Evolutionary conservation across 306 rosid species (phyloP).

Genomic region (Phaseolus lunatus): DNA sequence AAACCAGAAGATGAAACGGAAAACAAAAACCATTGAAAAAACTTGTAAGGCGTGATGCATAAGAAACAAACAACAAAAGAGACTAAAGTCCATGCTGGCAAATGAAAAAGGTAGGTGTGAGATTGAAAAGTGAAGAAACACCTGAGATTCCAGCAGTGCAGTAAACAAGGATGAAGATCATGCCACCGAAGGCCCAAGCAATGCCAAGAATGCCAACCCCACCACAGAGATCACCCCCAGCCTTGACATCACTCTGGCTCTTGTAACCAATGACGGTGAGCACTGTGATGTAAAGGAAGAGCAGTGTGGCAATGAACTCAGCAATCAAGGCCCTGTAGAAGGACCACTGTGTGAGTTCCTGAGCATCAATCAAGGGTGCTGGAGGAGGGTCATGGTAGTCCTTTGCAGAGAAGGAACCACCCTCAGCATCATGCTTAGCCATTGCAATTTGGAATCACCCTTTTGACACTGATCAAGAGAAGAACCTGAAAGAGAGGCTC

Average conservation of each 20-base stretch:
- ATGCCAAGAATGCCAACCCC: conserved; percentile 77
- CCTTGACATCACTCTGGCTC: conserved; percentile 48
- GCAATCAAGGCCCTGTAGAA: conserved; percentile 77
- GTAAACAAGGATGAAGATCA: conserved; percentile 63
- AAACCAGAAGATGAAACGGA: not conserved
- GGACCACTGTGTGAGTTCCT: conserved; percentile 63
- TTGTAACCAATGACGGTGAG: conserved; percentile 78
- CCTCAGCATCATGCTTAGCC: conserved; percentile 40
- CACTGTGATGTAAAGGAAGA: conserved; percentile 75
- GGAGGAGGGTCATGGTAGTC: conserved; percentile 49
- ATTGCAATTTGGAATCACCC: not conserved
- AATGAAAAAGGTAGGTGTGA: not conserved
- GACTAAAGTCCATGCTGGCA: not conserved
- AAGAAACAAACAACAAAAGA: not conserved
- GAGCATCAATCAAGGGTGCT: conserved; percentile 35
- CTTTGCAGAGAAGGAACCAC: conserved; percentile 32
- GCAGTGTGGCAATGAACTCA: conserved; percentile 77
- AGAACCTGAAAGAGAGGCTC: not conserved
- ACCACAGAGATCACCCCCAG: conserved; percentile 49
- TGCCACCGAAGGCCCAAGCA: conserved; percentile 80
- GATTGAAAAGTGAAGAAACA: not conserved
- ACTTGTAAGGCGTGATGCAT: not conserved
- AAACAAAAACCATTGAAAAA: not conserved
- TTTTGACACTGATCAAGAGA: not conserved
- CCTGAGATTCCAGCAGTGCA: conserved; percentile 92